A percentile compares a stretch with the other conserved stretches of the same genome.
These are phyloP conservation scores for Fusarium sp. DNA, from an alignment of 2,329 filamentous ascomycete genomes.

Conservation along the genomic window DNA sequence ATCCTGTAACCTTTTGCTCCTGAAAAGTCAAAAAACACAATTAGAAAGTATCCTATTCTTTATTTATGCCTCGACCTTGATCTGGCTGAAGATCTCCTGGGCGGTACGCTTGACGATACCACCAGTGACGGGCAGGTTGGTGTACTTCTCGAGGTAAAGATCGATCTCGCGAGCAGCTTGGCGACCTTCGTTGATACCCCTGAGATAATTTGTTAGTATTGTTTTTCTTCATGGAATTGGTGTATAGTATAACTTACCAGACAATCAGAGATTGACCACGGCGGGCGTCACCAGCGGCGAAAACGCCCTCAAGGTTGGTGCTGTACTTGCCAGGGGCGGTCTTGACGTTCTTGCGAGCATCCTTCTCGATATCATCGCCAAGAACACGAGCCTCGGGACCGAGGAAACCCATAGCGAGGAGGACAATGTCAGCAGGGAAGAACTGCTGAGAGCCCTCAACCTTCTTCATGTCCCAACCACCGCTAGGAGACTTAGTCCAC, in stretches of 20 bases:
- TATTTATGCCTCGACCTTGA: slow-evolving; percentile 41
- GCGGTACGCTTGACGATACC: slow-evolving; percentile 91
- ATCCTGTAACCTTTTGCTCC: slow-evolving; percentile 38
- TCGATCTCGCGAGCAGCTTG: slow-evolving; percentile 94
- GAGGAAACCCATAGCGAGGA: slow-evolving; percentile 97
- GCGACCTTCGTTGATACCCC: slow-evolving; percentile 97
- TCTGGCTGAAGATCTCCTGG: slow-evolving; percentile 71
- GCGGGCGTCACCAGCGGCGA: slow-evolving; percentile 94
- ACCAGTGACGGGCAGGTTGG: slow-evolving; percentile 87
- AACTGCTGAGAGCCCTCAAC: slow-evolving; percentile 93
- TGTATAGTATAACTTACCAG: slow-evolving; percentile 73
- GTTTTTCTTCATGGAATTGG: not conserved
- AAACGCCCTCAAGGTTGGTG: slow-evolving; percentile 89
- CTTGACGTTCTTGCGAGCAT: slow-evolving; percentile 96
- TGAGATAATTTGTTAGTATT: slow-evolving; percentile 50
- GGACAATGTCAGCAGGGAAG: slow-evolving; percentile 94
- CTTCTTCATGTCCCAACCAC: slow-evolving; percentile 99
- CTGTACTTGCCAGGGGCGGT: slow-evolving; percentile 87
- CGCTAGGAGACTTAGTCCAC: slow-evolving; percentile 90
- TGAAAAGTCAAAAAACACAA: slow-evolving; percentile 2
- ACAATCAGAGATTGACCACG: slow-evolving; percentile 96
- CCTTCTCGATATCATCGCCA: slow-evolving; percentile 89
- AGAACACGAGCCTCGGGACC: slow-evolving; percentile 91
- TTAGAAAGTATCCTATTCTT: slow-evolving; percentile 8
- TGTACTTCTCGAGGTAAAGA: slow-evolving; percentile 83